Percentiles rank a stretch among this genome's conserved stretches.
phyloP scores from a whole-genome alignment of 345 rosid genomes.

The Arabis hirsuta region DNA sequence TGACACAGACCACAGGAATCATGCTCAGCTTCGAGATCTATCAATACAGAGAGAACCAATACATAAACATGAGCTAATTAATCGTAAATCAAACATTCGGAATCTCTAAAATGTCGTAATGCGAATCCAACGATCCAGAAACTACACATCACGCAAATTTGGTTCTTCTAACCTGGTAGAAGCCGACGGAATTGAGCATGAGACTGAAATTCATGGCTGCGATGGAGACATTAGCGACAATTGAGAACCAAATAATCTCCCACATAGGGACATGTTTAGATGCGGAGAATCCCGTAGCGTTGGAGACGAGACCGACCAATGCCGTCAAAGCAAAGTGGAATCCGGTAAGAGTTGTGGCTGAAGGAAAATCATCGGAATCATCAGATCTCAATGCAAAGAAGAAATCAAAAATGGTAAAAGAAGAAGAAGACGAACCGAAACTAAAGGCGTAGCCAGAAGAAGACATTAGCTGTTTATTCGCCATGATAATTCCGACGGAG shows the following conservation, averaged over 20 bases:
- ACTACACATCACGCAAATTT: no score
- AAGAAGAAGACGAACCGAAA: constrained; percentile 62
- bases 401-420: not conserved
- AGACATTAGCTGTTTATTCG: constrained; percentile 94
- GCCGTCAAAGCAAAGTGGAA: constrained; percentile 92
- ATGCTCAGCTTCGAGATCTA: constrained; percentile 95
- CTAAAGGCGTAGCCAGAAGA: constrained; percentile 70
- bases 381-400: constrained; percentile 37
- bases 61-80: not conserved
- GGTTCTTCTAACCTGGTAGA: constrained; percentile 60
- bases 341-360: constrained; percentile 90
- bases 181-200: constrained; percentile 95
- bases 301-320: constrained; percentile 77
- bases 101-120: no score
- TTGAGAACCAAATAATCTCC: constrained; percentile 95
- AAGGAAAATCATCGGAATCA: not conserved
- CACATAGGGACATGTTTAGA: constrained; percentile 83
- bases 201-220: constrained; percentile 92
- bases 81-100: no score
- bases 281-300: constrained; percentile 77
- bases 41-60: constrained; percentile 12
- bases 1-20: constrained; percentile 93
- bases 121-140: no score
- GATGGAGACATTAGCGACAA: constrained; percentile 82
- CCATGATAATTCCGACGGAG: constrained; percentile 94